phyloP scores from a whole-genome alignment of 2,329 filamentous ascomycete genomes.

The Rugonectria rugulosa region DNA sequence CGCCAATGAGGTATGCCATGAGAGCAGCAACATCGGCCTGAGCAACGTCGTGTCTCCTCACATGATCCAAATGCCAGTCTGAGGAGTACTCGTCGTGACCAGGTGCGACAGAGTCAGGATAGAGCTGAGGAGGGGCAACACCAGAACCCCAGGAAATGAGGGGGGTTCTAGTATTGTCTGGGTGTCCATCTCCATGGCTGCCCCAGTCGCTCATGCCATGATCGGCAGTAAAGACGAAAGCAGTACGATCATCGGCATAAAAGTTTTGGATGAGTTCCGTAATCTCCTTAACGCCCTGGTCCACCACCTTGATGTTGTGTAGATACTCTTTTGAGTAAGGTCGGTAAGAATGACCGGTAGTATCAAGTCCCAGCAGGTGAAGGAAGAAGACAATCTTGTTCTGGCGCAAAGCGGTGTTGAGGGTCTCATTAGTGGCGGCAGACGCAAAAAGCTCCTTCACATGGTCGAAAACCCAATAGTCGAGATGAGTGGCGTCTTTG shows the following conservation, averaged over 20 bases:
- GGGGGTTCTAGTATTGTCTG: conserved; percentile 94
- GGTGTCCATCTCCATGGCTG: conserved; percentile 98
- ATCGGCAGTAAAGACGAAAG: conserved; percentile 96
- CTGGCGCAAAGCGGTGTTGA: conserved; percentile 75
- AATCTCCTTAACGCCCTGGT: conserved; percentile 86
- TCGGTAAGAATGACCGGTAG: conserved; percentile 82
- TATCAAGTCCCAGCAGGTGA: conserved; percentile 91
- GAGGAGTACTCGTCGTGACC: conserved; percentile 93
- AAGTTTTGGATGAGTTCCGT: conserved; percentile 83
- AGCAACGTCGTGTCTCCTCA: conserved; percentile 87
- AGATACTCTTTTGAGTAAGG: conserved; percentile 97
- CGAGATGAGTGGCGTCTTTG: conserved; percentile 78
- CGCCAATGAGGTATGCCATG: conserved; percentile 90
- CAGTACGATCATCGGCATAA: conserved; percentile 84
- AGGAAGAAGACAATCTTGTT: conserved; percentile 96
- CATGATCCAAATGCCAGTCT: conserved; percentile 83
- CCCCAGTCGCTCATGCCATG: conserved; percentile 99
- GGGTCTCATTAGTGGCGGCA: conserved; percentile 78
- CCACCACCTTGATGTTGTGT: conserved; percentile 92
- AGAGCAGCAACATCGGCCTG: conserved; percentile 95
- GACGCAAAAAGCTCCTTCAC: conserved; percentile 87
- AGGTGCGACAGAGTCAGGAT: conserved; percentile 64
- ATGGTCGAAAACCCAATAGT: conserved; percentile 95
- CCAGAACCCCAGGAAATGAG: conserved; percentile 94
- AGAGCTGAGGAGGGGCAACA: conserved; percentile 75